Conservation (phyloP, 495 filamentous ascomycete species). For the Aspergillus egyptiacus region DNA sequence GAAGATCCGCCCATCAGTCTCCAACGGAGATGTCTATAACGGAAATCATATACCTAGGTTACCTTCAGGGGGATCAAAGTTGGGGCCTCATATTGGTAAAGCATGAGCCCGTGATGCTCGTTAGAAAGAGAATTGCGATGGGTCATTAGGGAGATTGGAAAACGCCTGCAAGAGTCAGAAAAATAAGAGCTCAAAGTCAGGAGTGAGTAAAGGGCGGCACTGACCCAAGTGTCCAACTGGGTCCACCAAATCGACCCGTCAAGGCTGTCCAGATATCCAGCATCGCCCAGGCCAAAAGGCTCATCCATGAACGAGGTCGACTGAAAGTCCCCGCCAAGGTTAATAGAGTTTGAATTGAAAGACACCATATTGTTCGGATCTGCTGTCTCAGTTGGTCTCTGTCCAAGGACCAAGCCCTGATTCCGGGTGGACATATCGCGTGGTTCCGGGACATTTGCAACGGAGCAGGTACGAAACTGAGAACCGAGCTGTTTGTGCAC, state of each 20-base stretch:
- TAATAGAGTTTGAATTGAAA: constrained; percentile 15
- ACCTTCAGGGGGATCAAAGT: background rate
- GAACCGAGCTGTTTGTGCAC: constrained; percentile 36
- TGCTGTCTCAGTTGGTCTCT: background rate
- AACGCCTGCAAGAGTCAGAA: constrained; percentile 18
- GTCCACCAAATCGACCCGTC: constrained; percentile 33
- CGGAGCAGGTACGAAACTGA: background rate
- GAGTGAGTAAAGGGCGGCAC: background rate
- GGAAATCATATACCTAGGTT: background rate
- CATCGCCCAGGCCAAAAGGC: constrained; percentile 22
- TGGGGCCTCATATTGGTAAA: background rate
- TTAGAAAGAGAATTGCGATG: constrained; percentile 19
- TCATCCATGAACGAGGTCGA: constrained; percentile 15
- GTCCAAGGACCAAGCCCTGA: constrained; percentile 1
- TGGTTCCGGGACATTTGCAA: constrained; percentile 10
- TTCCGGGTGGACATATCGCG: constrained; percentile 1
- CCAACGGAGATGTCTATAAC: no score
- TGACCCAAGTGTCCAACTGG: constrained; percentile 33
- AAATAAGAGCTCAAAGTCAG: background rate
- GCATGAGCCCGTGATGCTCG: background rate
- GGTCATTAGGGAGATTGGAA: constrained; percentile 24
- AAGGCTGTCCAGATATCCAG: constrained; percentile 25
- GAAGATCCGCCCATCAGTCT: no score
- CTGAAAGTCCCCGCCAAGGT: constrained; percentile 17
- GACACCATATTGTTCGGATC: constrained; percentile 3